These are phyloP conservation scores for Chloromonas sp. DNA, from an alignment of 163 green algal genomes.

Conservation along the genomic window DNA sequence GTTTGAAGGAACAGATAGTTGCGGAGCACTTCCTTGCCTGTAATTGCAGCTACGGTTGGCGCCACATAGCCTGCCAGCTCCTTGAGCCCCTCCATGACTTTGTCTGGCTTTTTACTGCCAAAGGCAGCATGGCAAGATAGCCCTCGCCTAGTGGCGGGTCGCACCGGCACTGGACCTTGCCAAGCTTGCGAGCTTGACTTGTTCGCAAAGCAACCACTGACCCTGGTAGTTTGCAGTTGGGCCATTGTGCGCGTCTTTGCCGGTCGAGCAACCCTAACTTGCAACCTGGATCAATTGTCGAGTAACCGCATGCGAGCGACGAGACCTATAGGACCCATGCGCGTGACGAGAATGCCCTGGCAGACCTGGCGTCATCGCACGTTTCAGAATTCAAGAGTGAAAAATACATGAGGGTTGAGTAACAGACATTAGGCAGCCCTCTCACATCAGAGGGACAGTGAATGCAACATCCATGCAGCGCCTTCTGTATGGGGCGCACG, in stretches of 20 bases:
- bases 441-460: neutral
- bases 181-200: neutral
- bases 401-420: no score
- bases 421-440: no score
- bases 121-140: no score
- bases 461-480: neutral
- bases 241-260: neutral
- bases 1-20: no score
- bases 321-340: no score
- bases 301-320: no score
- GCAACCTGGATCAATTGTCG: no score
- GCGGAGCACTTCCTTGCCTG: neutral
- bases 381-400: no score
- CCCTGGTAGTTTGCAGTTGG: neutral
- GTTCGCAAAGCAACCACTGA: neutral
- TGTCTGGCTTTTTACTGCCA: neutral
- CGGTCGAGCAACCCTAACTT: neutral
- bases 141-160: no score
- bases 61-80: neutral
- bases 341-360: no score
- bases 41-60: constrained; percentile 1
- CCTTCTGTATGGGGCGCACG: neutral
- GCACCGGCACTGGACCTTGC: neutral
- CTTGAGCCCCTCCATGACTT: constrained; percentile 4
- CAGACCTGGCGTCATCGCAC: no score